Conservation (phyloP, 2,329 filamentous ascomycete genomes). For the Akanthomyces uredinophilus region DNA sequence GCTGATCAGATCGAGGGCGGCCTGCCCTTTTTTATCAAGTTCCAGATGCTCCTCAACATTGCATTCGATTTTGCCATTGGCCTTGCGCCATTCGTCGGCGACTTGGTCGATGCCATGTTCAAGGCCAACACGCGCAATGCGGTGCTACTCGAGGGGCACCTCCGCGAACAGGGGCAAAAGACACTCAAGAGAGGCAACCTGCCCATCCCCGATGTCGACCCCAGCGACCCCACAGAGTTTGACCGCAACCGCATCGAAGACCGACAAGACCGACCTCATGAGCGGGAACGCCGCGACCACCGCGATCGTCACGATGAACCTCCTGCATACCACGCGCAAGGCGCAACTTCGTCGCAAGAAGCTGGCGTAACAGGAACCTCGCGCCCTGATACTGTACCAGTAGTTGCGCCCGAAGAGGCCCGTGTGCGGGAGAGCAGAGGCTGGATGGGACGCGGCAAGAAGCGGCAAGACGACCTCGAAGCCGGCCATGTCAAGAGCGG, state of each 20-base stretch:
- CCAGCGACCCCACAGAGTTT: conserved; percentile 48
- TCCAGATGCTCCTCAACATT: conserved; percentile 78
- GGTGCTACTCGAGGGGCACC: conserved; percentile 60
- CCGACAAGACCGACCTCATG: background rate
- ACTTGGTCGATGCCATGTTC: conserved; percentile 66
- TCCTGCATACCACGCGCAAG: conserved; percentile 23
- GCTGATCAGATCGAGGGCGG: conserved; percentile 73
- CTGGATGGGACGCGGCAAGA: conserved; percentile 24
- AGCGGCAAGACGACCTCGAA: conserved; percentile 28
- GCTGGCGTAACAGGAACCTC: conserved; percentile 5
- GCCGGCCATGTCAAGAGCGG: conserved; percentile 19
- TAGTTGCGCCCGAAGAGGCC: conserved; percentile 15
- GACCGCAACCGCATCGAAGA: conserved; percentile 30
- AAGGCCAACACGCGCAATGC: conserved; percentile 75
- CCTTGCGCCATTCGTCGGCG: conserved; percentile 70
- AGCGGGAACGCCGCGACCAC: background rate
- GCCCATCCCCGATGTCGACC: conserved; percentile 43
- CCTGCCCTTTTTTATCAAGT: conserved; percentile 55
- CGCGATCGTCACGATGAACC: conserved; percentile 18
- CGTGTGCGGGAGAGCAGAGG: conserved; percentile 24
- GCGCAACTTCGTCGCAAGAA: conserved; percentile 17
- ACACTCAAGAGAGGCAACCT: conserved; percentile 43
- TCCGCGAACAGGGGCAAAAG: conserved; percentile 63
- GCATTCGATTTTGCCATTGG: conserved; percentile 68
- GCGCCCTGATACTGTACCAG: background rate